These are phyloP conservation scores for Papiliotrema terrestris DNA, from an alignment of 1,284 basidiomycete species.

Conservation along the genomic window DNA sequence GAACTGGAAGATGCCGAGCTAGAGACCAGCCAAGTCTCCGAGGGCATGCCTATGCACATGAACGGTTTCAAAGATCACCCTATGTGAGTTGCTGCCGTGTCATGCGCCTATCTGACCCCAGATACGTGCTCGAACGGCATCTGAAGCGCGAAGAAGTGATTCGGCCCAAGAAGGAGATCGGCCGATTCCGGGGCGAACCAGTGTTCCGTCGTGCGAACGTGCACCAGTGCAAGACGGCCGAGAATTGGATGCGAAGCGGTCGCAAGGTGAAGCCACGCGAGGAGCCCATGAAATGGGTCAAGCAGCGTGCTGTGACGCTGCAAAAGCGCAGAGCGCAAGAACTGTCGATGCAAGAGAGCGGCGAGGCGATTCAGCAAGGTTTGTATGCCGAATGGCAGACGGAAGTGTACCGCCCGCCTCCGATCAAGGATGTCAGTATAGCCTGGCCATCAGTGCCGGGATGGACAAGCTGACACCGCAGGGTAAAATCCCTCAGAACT, in stretches of 20 bases:
- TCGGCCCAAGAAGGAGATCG: slow-evolving; percentile 76
- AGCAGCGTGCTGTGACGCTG: slow-evolving; percentile 79
- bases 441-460: not conserved
- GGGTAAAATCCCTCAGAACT: slow-evolving; percentile 91
- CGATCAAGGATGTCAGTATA: slow-evolving; percentile 70
- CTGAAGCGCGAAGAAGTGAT: slow-evolving; percentile 85
- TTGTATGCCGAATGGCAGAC: slow-evolving; percentile 86
- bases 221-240: slow-evolving; percentile 77
- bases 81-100: slow-evolving; percentile 54
- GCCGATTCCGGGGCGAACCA: slow-evolving; percentile 86
- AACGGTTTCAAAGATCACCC: slow-evolving; percentile 95
- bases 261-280: slow-evolving; percentile 67
- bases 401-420: slow-evolving; percentile 70
- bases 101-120: slow-evolving; percentile 37
- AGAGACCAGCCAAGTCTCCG: slow-evolving; percentile 66
- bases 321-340: slow-evolving; percentile 80
- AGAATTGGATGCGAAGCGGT: slow-evolving; percentile 92
- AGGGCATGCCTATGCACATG: slow-evolving; percentile 92
- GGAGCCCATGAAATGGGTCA: slow-evolving; percentile 86
- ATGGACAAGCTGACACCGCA: slow-evolving; percentile 41
- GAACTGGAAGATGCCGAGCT: slow-evolving; percentile 93
- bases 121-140: slow-evolving; percentile 85
- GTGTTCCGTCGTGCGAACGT: slow-evolving; percentile 88
- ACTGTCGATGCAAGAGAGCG: slow-evolving; percentile 56
- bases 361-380: slow-evolving; percentile 73